These are phyloP conservation scores for Prunus armeniaca DNA, from an alignment of 306 rosid species.

Conservation along the genomic window DNA sequence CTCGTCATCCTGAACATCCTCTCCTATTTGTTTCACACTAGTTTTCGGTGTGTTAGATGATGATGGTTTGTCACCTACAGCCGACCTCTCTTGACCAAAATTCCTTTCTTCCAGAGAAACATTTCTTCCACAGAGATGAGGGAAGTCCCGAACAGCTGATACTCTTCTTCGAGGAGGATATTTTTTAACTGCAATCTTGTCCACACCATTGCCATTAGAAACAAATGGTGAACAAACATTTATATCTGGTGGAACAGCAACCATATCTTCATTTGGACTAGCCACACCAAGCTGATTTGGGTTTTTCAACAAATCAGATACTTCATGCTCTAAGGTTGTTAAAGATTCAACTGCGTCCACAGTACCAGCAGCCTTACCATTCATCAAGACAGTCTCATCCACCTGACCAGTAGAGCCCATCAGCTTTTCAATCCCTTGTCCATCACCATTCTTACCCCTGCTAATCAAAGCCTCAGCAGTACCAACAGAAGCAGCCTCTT, in stretches of 20 bases:
- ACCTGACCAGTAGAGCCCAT: not conserved
- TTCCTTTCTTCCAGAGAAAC: conserved; percentile 27
- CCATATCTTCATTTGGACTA: conserved; percentile 28
- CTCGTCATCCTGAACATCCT: conserved; percentile 31
- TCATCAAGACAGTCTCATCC: not conserved
- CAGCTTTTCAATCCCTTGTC: not conserved
- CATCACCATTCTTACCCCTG: conserved; percentile 5
- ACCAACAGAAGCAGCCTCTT: not conserved
- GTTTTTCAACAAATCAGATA: conserved; percentile 25
- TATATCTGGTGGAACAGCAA: conserved; percentile 1
- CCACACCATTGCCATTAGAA: conserved; percentile 31
- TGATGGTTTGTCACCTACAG: conserved; percentile 26
- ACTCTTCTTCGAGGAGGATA: conserved; percentile 60
- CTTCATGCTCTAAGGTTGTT: conserved; percentile 25
- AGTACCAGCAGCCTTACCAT: not conserved
- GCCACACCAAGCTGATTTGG: conserved; percentile 22
- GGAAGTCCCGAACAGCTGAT: conserved; percentile 72
- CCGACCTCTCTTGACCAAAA: conserved; percentile 25
- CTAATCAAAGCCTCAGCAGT: not conserved
- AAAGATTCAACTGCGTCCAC: conserved; percentile 15
- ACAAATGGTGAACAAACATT: conserved; percentile 26
- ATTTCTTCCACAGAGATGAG: conserved; percentile 67
- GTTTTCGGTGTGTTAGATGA: conserved; percentile 17
- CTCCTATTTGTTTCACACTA: conserved; percentile 29
- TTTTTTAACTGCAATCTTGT: conserved; percentile 35